These are phyloP conservation scores for Claviceps citrina DNA, from an alignment of 2,329 filamentous ascomycete genomes.

Conservation along the genomic window DNA sequence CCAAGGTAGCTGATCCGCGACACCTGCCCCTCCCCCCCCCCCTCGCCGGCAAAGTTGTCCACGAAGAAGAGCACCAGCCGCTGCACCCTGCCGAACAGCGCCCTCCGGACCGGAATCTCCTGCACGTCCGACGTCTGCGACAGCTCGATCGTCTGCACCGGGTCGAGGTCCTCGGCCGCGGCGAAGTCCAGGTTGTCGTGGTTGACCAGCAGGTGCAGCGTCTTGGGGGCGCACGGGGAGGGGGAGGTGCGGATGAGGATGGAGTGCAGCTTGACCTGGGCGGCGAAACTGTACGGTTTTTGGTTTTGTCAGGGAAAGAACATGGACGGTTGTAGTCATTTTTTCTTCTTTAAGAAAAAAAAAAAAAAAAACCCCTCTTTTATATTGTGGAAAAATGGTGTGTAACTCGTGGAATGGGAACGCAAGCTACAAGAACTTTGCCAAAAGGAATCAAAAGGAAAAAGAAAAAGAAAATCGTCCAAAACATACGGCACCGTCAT, in stretches of 20 bases:
- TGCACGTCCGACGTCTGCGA: constrained; percentile 68
- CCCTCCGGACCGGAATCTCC: constrained; percentile 76
- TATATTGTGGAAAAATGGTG: too few species aligned
- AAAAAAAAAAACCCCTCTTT: too few species aligned
- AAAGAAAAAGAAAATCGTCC: background rate
- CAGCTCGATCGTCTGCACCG: constrained; percentile 64
- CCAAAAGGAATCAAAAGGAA: too few species aligned
- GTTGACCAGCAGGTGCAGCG: constrained; percentile 79
- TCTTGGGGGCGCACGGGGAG: constrained; percentile 56
- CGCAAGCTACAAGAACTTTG: too few species aligned
- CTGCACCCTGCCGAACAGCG: constrained; percentile 74
- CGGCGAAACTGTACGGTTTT: constrained; percentile 56
- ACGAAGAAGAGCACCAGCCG: constrained; percentile 74
- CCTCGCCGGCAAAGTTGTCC: constrained; percentile 88
- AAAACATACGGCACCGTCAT: constrained; percentile 69
- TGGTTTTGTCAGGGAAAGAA: background rate
- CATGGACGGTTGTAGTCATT: too few species aligned
- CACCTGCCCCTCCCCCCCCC: constrained; percentile 62
- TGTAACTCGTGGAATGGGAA: too few species aligned
- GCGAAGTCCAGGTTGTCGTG: constrained; percentile 73
- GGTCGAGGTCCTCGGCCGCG: constrained; percentile 50
- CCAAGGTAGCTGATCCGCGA: constrained; percentile 70
- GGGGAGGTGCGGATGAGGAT: constrained; percentile 71
- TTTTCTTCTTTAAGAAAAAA: too few species aligned
- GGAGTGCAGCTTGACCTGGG: constrained; percentile 82